Evolutionary conservation across 2,329 filamentous ascomycete species (phyloP), one percentile per base, ranked within the genome.

Genomic region (Ceratocystis eucalypticola): DNA sequence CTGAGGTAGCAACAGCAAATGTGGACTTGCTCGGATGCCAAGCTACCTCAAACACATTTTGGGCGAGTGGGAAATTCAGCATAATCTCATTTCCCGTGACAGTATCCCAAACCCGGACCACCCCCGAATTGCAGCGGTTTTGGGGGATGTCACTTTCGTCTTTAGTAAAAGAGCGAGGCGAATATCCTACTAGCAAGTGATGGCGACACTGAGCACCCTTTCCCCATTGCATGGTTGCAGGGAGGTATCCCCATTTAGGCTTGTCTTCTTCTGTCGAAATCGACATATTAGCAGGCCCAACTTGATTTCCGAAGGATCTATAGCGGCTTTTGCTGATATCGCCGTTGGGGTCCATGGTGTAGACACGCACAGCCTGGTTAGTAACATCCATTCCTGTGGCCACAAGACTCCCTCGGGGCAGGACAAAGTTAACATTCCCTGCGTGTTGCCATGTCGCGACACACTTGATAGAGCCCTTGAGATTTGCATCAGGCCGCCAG

Each of bases 211-310:
- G 72, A 0, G 72, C 68, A 1, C 77, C 74, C 28, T 76, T 71
- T 0, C 84, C 84, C 84, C 84, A 87, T 71, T 83, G 82, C 72
- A 87, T 81, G 0, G 84, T 84, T 0, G 84, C 82, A 0, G 84
- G 84, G 67, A 78, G 84, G 70, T 86, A 87, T 0, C 81, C 81
- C 84, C 84, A 87, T 65, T 79, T 80, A 7, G 55, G 15, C 8
- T 7, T 17, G 20, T 41, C 44, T 30, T 53, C 20, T 41, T 48
- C n/a, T 10, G 22, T 59, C 12, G 46, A 59, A 12, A 62, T 25
- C 59, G 44, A 20, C 3, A 33, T 53, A 20, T 66, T 66, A 15
- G 61, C 8, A 15, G 53, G 41, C 10, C 61, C 30, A 28, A 61
- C 53, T 69, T 53, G 57, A 53, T 67, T 65, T 12, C 66, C 67